Conservation (phyloP, 2,329 filamentous ascomycete genomes). For the Fusarium brachygibbosum region DNA sequence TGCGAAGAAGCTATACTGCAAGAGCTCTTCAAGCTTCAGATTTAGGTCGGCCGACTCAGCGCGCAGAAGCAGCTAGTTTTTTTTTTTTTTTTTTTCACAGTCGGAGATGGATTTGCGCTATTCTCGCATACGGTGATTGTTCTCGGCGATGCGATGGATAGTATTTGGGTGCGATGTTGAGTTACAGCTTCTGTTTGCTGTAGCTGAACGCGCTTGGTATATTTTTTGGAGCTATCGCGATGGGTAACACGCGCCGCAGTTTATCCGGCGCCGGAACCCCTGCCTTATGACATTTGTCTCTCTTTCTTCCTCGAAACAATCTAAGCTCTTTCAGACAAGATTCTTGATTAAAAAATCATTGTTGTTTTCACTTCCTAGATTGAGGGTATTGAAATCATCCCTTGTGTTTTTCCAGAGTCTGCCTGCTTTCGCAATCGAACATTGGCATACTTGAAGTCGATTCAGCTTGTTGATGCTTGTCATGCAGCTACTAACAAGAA, state of each 20-base stretch:
- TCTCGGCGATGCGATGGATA: slow-evolving; percentile 26
- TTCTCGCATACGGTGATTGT: slow-evolving; percentile 31
- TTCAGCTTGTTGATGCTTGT: neutral
- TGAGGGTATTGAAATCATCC: neutral
- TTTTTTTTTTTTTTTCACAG: too few species aligned
- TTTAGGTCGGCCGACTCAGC: slow-evolving; percentile 21
- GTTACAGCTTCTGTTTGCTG: slow-evolving; percentile 37
- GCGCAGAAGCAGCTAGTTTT: slow-evolving; percentile 11
- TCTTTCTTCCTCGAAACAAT: neutral
- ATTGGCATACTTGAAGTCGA: neutral
- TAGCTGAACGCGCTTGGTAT: slow-evolving; percentile 45
- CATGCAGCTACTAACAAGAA: neutral
- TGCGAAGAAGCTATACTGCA: slow-evolving; percentile 35
- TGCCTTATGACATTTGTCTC: slow-evolving; percentile 8
- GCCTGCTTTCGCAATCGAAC: neutral
- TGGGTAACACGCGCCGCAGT: slow-evolving; percentile 39
- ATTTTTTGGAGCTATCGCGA: slow-evolving; percentile 52
- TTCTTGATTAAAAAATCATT: slow-evolving; percentile 2
- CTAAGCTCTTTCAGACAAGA: neutral
- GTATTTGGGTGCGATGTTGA: slow-evolving; percentile 28
- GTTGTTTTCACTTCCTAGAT: neutral
- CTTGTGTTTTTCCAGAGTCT: neutral
- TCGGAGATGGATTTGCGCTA: slow-evolving; percentile 5
- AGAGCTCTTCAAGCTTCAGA: slow-evolving; percentile 38
- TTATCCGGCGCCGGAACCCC: slow-evolving; percentile 39